Conservation (phyloP, 1,139 yeast genomes). For the Hemisphaericaspora xylofermentans region DNA sequence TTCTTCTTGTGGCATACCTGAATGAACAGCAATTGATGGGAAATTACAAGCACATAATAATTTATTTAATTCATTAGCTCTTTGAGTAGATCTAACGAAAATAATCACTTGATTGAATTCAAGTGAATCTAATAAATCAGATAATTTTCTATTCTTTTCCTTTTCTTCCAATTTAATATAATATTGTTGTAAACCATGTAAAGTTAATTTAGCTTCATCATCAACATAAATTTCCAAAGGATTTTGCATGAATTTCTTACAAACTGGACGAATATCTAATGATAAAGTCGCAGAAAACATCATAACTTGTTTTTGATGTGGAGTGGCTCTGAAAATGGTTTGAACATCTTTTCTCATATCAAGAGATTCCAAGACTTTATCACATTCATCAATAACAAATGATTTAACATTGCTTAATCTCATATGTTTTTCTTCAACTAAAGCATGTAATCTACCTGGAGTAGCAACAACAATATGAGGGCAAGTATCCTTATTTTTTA, state of each 20-base stretch:
- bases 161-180: slow-evolving; percentile 85
- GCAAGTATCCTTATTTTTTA: slow-evolving; percentile 89
- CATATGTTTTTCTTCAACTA: slow-evolving; percentile 86
- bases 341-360: slow-evolving; percentile 99
- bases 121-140: slow-evolving; percentile 88
- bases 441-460: slow-evolving; percentile 95
- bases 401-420: slow-evolving; percentile 89
- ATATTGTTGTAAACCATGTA: slow-evolving; percentile 98
- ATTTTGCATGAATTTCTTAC: slow-evolving; percentile 97
- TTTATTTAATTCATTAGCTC: slow-evolving; percentile 91
- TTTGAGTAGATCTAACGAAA: slow-evolving; percentile 86
- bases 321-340: slow-evolving; percentile 96
- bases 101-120: slow-evolving; percentile 98
- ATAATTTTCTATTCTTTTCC: slow-evolving; percentile 91
- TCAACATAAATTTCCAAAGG: slow-evolving; percentile 97
- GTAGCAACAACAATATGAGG: slow-evolving; percentile 98
- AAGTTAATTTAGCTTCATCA: slow-evolving; percentile 94
- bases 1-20: slow-evolving; percentile 95
- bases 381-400: slow-evolving; percentile 97
- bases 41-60: slow-evolving; percentile 89
- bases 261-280: slow-evolving; percentile 92
- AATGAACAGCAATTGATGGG: slow-evolving; percentile 97
- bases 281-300: slow-evolving; percentile 98
- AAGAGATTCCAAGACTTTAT: slow-evolving; percentile 87
- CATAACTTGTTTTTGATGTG: slow-evolving; percentile 98